phyloP scores from a whole-genome alignment of 129 eudicot species.

The Tanacetum coccineum region DNA sequence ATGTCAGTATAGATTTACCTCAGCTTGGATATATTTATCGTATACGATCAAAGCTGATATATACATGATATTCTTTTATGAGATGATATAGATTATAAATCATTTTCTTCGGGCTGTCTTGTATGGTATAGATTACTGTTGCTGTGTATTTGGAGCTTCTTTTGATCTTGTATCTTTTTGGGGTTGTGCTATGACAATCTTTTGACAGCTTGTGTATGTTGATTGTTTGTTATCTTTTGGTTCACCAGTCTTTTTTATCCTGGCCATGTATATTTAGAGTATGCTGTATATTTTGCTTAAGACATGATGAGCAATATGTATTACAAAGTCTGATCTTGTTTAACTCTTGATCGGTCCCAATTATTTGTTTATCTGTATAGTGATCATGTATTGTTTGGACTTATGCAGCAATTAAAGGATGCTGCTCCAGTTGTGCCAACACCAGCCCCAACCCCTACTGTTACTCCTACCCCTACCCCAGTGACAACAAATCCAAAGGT shows the following conservation, averaged over 20 bases:
- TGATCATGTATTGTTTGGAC: conserved; percentile 11
- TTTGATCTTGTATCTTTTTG: neutral
- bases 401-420: conserved; percentile 45
- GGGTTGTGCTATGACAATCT: neutral
- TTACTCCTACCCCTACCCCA: conserved; percentile 41
- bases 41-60: too few species aligned
- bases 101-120: neutral
- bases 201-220: neutral
- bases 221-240: neutral
- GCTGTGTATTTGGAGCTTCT: neutral
- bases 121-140: neutral
- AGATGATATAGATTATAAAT: too few species aligned
- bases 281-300: too few species aligned
- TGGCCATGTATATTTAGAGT: too few species aligned
- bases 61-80: too few species aligned
- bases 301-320: too few species aligned
- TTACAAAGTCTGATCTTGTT: too few species aligned
- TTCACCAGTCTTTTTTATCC: neutral
- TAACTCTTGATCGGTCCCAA: neutral
- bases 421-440: conserved; percentile 35
- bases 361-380: neutral
- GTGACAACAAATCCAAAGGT: conserved; percentile 34
- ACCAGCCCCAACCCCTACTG: conserved; percentile 26
- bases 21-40: too few species aligned
- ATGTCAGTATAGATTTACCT: too few species aligned